A percentile compares a stretch with the other conserved stretches of the same genome.
Conservation (phyloP, 768 basidiomycete genomes). For the Stropharia rugosoannulata region DNA sequence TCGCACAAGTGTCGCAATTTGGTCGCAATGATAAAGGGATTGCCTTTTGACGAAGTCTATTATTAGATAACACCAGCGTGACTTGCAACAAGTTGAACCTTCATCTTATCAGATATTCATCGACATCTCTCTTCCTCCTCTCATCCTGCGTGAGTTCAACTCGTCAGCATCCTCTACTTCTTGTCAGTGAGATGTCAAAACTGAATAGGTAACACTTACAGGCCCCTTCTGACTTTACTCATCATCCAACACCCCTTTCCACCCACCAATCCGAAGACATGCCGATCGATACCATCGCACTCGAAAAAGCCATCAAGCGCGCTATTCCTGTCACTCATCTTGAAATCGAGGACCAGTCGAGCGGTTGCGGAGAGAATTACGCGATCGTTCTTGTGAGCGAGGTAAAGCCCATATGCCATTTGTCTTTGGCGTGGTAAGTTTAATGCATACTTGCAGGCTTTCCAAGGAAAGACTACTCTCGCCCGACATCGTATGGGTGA, state of each 20-base stretch:
- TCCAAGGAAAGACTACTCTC: slow-evolving; percentile 82
- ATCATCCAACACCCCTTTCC: background rate
- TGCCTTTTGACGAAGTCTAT: background rate
- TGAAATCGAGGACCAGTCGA: slow-evolving; percentile 75
- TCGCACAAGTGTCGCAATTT: too few species aligned
- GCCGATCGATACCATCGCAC: slow-evolving; percentile 55
- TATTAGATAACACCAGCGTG: background rate
- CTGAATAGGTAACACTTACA: background rate
- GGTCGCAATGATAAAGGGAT: background rate
- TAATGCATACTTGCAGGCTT: slow-evolving; percentile 44
- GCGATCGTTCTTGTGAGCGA: slow-evolving; percentile 75
- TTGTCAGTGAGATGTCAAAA: background rate
- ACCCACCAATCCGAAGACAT: slow-evolving; percentile 31
- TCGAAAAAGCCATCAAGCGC: slow-evolving; percentile 64
- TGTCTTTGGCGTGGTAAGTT: background rate
- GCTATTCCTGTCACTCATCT: slow-evolving; percentile 65
- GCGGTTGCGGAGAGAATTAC: slow-evolving; percentile 81
- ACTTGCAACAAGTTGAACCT: background rate
- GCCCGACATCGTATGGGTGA: slow-evolving; percentile 69
- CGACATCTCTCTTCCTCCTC: slow-evolving; percentile 5
- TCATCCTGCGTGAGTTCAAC: background rate
- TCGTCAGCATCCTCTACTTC: background rate
- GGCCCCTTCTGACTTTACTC: too few species aligned
- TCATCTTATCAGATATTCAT: slow-evolving; percentile 23
- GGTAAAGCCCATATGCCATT: slow-evolving; percentile 32